Conservation (phyloP, 129 eudicot species). For the Pseudognaphalium luteoalbum region DNA sequence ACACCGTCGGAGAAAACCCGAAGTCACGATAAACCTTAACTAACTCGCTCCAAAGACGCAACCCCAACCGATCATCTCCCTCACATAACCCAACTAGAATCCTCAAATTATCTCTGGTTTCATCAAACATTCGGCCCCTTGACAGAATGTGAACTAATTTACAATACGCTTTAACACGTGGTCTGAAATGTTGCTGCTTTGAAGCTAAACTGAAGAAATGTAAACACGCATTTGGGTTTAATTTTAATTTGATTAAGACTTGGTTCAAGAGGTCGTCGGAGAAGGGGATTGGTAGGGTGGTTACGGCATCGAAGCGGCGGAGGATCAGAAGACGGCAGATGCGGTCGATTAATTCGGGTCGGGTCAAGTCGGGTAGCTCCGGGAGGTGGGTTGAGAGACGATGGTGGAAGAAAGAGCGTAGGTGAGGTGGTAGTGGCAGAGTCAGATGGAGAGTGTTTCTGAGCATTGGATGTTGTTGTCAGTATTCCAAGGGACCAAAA, state of each 20-base stretch:
- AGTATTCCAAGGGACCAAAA: neutral
- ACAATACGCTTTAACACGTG: slow-evolving; percentile 47
- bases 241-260: slow-evolving; percentile 45
- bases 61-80: slow-evolving; percentile 11
- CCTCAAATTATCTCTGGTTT: slow-evolving; percentile 47
- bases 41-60: slow-evolving; percentile 50
- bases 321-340: slow-evolving; percentile 66
- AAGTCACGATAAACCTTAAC: slow-evolving; percentile 63
- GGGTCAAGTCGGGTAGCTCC: slow-evolving; percentile 38
- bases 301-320: slow-evolving; percentile 55
- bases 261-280: slow-evolving; percentile 56
- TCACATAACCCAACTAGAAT: slow-evolving; percentile 40
- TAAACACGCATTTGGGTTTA: slow-evolving; percentile 50
- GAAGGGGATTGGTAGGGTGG: slow-evolving; percentile 46
- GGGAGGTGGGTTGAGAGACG: slow-evolving; percentile 28
- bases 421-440: neutral
- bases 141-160: slow-evolving; percentile 69
- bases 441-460: slow-evolving; percentile 29
- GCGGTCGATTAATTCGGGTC: slow-evolving; percentile 42
- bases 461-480: slow-evolving; percentile 31
- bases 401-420: slow-evolving; percentile 24
- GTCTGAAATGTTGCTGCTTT: slow-evolving; percentile 42
- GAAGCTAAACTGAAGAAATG: slow-evolving; percentile 70
- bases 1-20: slow-evolving; percentile 68
- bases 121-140: slow-evolving; percentile 61